Conservation (phyloP, 2,329 filamentous ascomycete species). For the Plectosphaerella sp. region DNA sequence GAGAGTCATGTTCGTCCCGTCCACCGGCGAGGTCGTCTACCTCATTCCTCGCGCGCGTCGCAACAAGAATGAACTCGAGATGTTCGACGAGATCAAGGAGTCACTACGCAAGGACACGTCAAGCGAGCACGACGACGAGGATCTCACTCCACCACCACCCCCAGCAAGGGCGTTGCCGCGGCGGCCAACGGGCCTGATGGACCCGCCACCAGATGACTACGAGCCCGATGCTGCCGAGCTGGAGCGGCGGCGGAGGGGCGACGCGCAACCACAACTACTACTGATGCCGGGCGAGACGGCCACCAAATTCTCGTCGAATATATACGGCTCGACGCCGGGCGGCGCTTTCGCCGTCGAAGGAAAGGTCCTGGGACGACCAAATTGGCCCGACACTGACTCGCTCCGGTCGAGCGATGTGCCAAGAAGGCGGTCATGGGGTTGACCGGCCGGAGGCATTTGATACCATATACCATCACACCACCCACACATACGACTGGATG, state of each 20-base stretch:
- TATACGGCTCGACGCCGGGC: not conserved
- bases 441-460: not conserved
- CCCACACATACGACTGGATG: too few species aligned
- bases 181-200: conserved; percentile 5
- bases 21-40: conserved; percentile 15
- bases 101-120: too few species aligned
- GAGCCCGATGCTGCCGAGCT: conserved; percentile 14
- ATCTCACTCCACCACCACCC: not conserved
- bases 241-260: conserved; percentile 14
- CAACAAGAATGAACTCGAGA: too few species aligned
- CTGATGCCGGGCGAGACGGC: conserved; percentile 9
- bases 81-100: too few species aligned
- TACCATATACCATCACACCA: not conserved
- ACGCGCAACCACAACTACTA: conserved; percentile 16
- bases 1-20: conserved; percentile 16
- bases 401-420: not conserved
- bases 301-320: conserved; percentile 10
- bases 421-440: not conserved
- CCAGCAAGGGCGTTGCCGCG: not conserved
- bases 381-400: not conserved
- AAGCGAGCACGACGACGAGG: too few species aligned
- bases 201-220: conserved; percentile 13
- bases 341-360: not conserved
- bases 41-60: conserved; percentile 14
- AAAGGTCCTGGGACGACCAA: not conserved